Percentiles rank a stretch among this genome's conserved stretches.
phyloP scores from a whole-genome alignment of 2,329 filamentous ascomycete species.

The Sporothrix curviconia region DNA sequence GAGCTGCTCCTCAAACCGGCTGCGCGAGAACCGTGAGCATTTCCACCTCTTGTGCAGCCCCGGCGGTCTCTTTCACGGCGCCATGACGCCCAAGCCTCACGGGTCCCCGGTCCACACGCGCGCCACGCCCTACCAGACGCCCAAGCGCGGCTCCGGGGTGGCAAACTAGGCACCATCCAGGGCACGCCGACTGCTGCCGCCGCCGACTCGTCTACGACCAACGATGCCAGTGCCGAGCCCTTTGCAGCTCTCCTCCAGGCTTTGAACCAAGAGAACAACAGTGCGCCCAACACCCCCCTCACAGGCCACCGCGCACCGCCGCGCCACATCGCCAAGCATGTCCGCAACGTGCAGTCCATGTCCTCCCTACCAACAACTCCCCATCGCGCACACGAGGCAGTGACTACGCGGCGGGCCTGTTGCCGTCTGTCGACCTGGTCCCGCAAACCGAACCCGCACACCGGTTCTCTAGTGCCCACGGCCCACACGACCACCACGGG shows the following conservation, averaged over 20 bases:
- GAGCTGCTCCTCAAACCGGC: conserved; percentile 71
- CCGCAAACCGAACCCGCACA: conserved; percentile 51
- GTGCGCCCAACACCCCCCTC: conserved; percentile 65
- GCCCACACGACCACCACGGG: not conserved
- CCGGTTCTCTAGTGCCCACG: conserved; percentile 6
- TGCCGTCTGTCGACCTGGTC: conserved; percentile 57
- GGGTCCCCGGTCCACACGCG: conserved; percentile 41
- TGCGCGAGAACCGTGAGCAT: conserved; percentile 84
- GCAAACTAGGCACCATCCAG: conserved; percentile 17
- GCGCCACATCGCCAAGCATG: conserved; percentile 55
- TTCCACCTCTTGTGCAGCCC: conserved; percentile 73
- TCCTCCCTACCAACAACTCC: conserved; percentile 80
- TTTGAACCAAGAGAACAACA: conserved; percentile 69
- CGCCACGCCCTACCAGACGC: conserved; percentile 46
- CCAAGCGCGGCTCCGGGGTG: conserved; percentile 27
- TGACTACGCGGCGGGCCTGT: conserved; percentile 42
- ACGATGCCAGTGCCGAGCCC: conserved; percentile 46
- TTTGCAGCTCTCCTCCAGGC: conserved; percentile 79
- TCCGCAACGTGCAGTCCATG: conserved; percentile 71
- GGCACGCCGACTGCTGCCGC: conserved; percentile 13
- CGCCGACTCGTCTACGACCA: not conserved
- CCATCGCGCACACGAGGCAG: conserved; percentile 43
- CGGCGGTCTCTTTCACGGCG: conserved; percentile 58
- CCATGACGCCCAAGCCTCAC: conserved; percentile 49
- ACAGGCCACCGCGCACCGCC: conserved; percentile 38